Base-by-base conservation (phyloP, 352 stramenopile species). In the Pythium biforme region DNA sequence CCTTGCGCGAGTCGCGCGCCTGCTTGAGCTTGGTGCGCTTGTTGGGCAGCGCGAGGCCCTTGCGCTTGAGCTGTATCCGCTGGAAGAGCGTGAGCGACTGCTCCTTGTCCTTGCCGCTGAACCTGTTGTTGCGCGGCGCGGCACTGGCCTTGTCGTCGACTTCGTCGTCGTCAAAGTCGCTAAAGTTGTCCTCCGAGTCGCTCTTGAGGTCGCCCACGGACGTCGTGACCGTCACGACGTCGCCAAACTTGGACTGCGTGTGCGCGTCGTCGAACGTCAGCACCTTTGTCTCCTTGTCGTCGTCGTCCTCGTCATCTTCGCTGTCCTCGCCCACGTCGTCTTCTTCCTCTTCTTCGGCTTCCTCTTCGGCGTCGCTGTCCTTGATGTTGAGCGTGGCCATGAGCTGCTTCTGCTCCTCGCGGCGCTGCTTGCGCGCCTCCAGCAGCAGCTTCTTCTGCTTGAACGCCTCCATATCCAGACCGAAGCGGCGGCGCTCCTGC, bases 21-120 rank as follows among this genome's bases (percentile, higher is more conserved):
- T 89, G 77, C 64, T 93, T 93, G 47, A 95, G 73, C 69, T 95
- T 95, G 37, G 85, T 75, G 22, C 84, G 81, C 71, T 95, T 95
- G 37, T 81, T 81, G 17, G 87, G 87, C 34, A 95, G 64, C 55
- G 87, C 85, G 43, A 92, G 79, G 48, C 87, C 87, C 56, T 82
- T 81, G 39, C 87, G 87, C 68, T 95, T 85, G 51, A 85, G 79
- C 72, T 94, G 85, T 81, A 95, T 92, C 69, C 86, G 83, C 76
- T 95, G 87, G 70, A 95, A 95, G 20, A 95, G 66, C 46, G 83
- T 89, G 43, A 95, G 59, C 29, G 91, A 78, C 65, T 87, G 74
- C 57, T 90, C 79, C 49, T 82, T 77, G 51, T 74, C 69, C 43
- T 72, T 48, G 37, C 37, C 37, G 37, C 37, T 43, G 14, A 43